A percentile compares a stretch with the other conserved stretches of the same genome.
phyloP scores from a whole-genome alignment of 1,139 yeast genomes.

The Cylindricascospora bacillispora region DNA sequence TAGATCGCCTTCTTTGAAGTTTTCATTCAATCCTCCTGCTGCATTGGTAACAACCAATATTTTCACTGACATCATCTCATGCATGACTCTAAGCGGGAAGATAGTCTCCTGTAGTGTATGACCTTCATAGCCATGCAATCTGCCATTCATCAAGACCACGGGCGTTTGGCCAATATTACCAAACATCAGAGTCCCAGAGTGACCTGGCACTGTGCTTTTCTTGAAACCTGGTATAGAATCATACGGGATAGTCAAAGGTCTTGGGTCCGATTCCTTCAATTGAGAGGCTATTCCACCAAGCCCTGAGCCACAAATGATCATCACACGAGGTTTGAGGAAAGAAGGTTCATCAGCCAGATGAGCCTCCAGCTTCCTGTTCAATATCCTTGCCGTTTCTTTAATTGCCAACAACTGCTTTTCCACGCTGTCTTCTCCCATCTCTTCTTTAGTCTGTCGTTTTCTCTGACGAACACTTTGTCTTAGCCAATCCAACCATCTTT shows the following conservation, averaged over 20 bases:
- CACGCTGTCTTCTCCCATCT: too few relatives aligned
- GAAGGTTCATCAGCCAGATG: too few relatives aligned
- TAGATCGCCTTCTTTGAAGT: slow-evolving; percentile 69
- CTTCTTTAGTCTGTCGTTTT: too few relatives aligned
- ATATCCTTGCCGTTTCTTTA: too few relatives aligned
- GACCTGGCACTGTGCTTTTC: slow-evolving; percentile 79
- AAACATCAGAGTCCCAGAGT: slow-evolving; percentile 69
- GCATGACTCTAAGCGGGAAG: slow-evolving; percentile 72
- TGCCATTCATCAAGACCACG: slow-evolving; percentile 86
- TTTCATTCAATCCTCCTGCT: slow-evolving; percentile 73
- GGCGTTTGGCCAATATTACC: slow-evolving; percentile 67
- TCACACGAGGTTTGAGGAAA: slow-evolving; percentile 31
- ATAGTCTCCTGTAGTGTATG: slow-evolving; percentile 69
- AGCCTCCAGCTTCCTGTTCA: too few relatives aligned
- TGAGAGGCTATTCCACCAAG: slow-evolving; percentile 68
- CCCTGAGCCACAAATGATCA: slow-evolving; percentile 92
- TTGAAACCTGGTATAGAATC: slow-evolving; percentile 67
- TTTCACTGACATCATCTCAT: slow-evolving; percentile 35
- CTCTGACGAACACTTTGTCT: too few relatives aligned
- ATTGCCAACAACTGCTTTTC: too few relatives aligned
- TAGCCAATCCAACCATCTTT: too few relatives aligned
- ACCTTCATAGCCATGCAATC: slow-evolving; percentile 89
- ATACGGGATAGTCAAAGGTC: slow-evolving; percentile 44
- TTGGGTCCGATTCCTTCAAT: slow-evolving; percentile 30
- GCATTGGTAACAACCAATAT: slow-evolving; percentile 79